Evolutionary conservation across 129 eudicot species (phyloP).

Genomic region (Tanacetum coccineum): DNA sequence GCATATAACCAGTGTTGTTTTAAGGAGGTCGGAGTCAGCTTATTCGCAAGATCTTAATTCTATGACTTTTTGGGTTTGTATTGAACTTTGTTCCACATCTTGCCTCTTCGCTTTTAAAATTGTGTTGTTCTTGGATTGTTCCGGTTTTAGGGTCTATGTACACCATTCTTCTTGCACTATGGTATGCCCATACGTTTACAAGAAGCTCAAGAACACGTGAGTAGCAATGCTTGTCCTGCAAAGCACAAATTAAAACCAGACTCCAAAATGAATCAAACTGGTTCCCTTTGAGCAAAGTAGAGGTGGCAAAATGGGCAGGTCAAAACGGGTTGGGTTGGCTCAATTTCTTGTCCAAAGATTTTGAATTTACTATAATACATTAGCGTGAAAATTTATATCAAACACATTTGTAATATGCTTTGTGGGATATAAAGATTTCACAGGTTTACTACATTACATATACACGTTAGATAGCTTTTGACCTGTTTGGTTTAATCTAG

Average conservation of each 20-base stretch:
- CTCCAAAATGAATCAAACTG: not conserved
- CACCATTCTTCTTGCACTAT: constrained; percentile 78
- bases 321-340: not conserved
- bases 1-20: constrained; percentile 41
- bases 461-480: not conserved
- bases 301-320: not conserved
- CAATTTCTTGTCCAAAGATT: not conserved
- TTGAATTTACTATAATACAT: not conserved
- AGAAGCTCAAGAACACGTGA: constrained; percentile 91
- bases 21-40: constrained; percentile 60
- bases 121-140: constrained; percentile 73
- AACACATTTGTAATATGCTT: not conserved
- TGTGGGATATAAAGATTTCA: not conserved
- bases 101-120: constrained; percentile 68
- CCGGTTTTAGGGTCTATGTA: constrained; percentile 70
- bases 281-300: not conserved
- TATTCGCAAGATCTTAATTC: constrained; percentile 53
- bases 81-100: constrained; percentile 91
- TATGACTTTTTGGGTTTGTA: constrained; percentile 73
- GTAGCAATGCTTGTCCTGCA: constrained; percentile 94
- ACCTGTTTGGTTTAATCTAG: not conserved
- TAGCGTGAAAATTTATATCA: not conserved
- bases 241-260: not conserved
- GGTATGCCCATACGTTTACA: constrained; percentile 94
- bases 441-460: not conserved